Conservation (phyloP, 1,139 yeast genomes). For the Yamadazyma jaroonii region DNA sequence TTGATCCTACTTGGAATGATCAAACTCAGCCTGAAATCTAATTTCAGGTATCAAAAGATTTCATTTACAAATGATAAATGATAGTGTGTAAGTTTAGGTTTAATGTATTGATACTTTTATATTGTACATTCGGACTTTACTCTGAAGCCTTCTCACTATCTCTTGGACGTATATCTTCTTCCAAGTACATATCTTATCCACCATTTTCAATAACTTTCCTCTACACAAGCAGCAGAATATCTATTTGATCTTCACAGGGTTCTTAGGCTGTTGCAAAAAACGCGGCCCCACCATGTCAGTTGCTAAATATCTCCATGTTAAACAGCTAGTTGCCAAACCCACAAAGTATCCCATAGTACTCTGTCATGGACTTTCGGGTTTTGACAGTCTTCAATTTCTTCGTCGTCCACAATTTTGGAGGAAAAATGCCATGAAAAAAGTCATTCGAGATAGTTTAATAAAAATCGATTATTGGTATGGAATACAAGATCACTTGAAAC, state of each 20-base stretch:
- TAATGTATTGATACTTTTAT: too few species aligned
- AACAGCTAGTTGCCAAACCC: conserved; percentile 14
- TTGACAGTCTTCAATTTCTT: conserved; percentile 56
- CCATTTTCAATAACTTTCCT: too few species aligned
- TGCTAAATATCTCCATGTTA: not conserved
- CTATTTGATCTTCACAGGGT: too few species aligned
- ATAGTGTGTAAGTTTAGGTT: too few species aligned
- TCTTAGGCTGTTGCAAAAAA: too few species aligned
- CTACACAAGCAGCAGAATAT: too few species aligned
- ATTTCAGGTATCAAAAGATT: not conserved
- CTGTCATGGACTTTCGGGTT: conserved; percentile 85
- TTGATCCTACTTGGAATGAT: conserved; percentile 69
- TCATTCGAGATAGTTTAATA: conserved; percentile 14
- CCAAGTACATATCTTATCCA: too few species aligned
- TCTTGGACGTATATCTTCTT: too few species aligned
- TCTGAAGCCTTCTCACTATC: too few species aligned
- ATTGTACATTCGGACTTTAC: too few species aligned
- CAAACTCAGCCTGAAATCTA: conserved; percentile 5
- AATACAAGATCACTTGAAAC: conserved; percentile 57
- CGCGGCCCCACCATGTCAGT: too few species aligned
- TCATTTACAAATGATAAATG: not conserved
- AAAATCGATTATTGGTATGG: conserved; percentile 78
- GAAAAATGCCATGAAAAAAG: conserved; percentile 11
- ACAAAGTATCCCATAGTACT: conserved; percentile 65
- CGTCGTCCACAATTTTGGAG: conserved; percentile 27